phyloP scores from a whole-genome alignment of 257 asterid genomes.

The Solanum piurae region DNA sequence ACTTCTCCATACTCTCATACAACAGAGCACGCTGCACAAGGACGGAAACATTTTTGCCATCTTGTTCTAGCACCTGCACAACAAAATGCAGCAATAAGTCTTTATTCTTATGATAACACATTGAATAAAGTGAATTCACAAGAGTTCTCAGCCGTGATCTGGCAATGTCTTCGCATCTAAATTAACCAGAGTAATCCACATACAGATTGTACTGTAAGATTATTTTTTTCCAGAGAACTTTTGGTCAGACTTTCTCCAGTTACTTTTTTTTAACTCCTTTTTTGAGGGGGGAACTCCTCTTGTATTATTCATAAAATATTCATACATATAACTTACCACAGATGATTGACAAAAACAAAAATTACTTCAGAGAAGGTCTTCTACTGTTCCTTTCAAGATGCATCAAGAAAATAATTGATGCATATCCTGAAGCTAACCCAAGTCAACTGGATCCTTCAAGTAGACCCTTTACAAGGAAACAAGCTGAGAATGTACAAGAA shows the following conservation, averaged over 20 bases:
- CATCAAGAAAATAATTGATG: neutral
- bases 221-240: neutral
- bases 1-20: slow-evolving; percentile 96
- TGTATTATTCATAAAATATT: neutral
- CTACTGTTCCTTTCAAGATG: neutral
- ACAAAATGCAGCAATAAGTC: slow-evolving; percentile 7
- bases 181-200: neutral
- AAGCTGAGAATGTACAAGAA: neutral
- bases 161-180: neutral
- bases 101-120: neutral
- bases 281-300: neutral
- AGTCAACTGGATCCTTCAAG: neutral
- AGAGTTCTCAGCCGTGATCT: neutral
- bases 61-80: slow-evolving; percentile 63
- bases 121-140: neutral
- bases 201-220: neutral
- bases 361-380: neutral
- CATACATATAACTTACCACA: neutral
- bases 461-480: neutral
- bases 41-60: slow-evolving; percentile 43
- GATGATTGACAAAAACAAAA: neutral
- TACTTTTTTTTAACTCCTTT: neutral
- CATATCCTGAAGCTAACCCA: neutral
- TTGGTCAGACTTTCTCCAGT: neutral
- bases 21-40: slow-evolving; percentile 93